Evolutionary conservation across 2,329 filamentous ascomycete genomes (phyloP).

Genomic region (Aspergillus sojae): DNA sequence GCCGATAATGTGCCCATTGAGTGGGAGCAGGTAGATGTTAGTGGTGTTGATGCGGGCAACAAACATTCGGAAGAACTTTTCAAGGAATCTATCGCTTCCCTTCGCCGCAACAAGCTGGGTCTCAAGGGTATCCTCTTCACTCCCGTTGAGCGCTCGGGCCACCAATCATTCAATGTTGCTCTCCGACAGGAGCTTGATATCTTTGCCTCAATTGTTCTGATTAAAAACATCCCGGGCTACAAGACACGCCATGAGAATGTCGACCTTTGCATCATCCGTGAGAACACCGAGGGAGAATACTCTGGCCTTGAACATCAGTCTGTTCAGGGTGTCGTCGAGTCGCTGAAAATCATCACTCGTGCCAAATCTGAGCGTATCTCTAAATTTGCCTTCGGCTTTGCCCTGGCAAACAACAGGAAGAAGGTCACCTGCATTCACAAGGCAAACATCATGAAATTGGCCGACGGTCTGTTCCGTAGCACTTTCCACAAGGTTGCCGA

Average conservation of each 20-base stretch:
- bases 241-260: conserved; percentile 95
- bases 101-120: conserved; percentile 98
- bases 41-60: conserved; percentile 80
- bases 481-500: conserved; percentile 92
- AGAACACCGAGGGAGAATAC: conserved; percentile 99
- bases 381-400: conserved; percentile 98
- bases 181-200: conserved; percentile 99
- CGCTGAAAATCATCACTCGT: conserved; percentile 99
- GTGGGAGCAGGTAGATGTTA: conserved; percentile 98
- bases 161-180: conserved; percentile 99
- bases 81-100: conserved; percentile 89
- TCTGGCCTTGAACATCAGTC: conserved; percentile 98
- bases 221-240: conserved; percentile 99
- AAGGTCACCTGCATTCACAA: conserved; percentile 99
- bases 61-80: conserved; percentile 94
- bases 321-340: conserved; percentile 94
- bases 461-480: conserved; percentile 96
- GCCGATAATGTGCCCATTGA: conserved; percentile 97
- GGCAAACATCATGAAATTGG: conserved; percentile 99
- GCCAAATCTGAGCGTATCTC: conserved; percentile 99
- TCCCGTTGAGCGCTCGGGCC: conserved; percentile 91
- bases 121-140: conserved; percentile 99
- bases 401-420: conserved; percentile 96
- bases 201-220: conserved; percentile 94
- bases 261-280: conserved; percentile 98